A percentile compares a stretch with the other conserved stretches of the same genome.
Conservation (phyloP, 208 protist genomes). For the Trypanosoma avium region DNA sequence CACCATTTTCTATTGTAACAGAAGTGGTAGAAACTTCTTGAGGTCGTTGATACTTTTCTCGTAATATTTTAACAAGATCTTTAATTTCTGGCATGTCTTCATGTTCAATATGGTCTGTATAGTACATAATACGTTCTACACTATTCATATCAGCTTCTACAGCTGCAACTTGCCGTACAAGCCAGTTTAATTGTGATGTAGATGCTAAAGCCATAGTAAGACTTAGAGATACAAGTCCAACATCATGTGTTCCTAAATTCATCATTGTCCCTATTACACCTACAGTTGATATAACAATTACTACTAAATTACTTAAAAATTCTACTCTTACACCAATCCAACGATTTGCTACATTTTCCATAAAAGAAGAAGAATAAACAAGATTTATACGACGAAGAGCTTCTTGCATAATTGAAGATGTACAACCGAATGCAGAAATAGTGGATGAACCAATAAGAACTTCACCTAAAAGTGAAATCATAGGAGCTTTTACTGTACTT, state of each 20-base stretch:
- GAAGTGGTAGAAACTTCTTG: conserved; percentile 17
- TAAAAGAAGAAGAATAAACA: conserved; percentile 37
- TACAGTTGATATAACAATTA: conserved; percentile 38
- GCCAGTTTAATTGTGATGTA: conserved; percentile 35
- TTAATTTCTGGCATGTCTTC: conserved; percentile 40
- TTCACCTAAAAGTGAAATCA: conserved; percentile 84
- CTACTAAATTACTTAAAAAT: conserved; percentile 69
- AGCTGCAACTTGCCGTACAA: conserved; percentile 25
- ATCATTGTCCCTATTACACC: conserved; percentile 50
- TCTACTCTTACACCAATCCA: conserved; percentile 90
- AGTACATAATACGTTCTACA: conserved; percentile 68
- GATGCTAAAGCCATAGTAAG: conserved; percentile 42
- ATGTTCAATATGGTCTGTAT: conserved; percentile 46
- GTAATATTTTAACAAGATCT: conserved; percentile 24
- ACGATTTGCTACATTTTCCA: conserved; percentile 53
- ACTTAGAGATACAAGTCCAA: conserved; percentile 49
- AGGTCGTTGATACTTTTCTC: not conserved
- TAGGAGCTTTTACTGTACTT: conserved; percentile 71
- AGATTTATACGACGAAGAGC: conserved; percentile 64
- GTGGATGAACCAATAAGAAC: conserved; percentile 82
- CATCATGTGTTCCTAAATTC: conserved; percentile 18
- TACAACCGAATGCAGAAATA: conserved; percentile 70
- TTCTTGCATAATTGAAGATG: conserved; percentile 38
- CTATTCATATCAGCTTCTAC: conserved; percentile 79
- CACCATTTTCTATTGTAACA: conserved; percentile 16